These are phyloP conservation scores for Tricholoma saponaceum DNA, from an alignment of 768 basidiomycete genomes.

Conservation along the genomic window DNA sequence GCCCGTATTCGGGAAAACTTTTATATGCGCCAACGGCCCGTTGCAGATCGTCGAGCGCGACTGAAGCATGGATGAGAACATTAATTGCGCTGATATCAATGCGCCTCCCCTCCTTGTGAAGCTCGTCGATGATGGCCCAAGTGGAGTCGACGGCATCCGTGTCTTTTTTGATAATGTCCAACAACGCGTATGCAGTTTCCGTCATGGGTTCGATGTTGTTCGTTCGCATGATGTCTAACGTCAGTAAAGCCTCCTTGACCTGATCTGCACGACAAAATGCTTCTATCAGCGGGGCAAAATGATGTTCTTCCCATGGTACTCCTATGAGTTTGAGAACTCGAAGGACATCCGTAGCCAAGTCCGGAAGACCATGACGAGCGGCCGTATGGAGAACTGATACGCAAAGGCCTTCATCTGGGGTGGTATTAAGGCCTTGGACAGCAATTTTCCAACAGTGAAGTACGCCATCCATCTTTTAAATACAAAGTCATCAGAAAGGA, in stretches of 20 bases:
- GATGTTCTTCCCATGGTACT: constrained; percentile 58
- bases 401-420: constrained; percentile 74
- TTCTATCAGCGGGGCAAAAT: constrained; percentile 75
- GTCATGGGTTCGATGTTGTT: constrained; percentile 44
- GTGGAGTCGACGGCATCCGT: constrained; percentile 56
- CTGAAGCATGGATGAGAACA: constrained; percentile 60
- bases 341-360: constrained; percentile 64
- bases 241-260: constrained; percentile 58
- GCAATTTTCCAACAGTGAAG: constrained; percentile 56
- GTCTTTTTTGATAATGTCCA: constrained; percentile 37
- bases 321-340: constrained; percentile 47
- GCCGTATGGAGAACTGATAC: constrained; percentile 68
- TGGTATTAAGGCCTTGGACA: constrained; percentile 45
- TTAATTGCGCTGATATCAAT: constrained; percentile 63
- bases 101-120: constrained; percentile 46
- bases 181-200: constrained; percentile 50
- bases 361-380: constrained; percentile 66
- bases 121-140: constrained; percentile 60
- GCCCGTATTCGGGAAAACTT: constrained; percentile 48
- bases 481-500: constrained; percentile 5
- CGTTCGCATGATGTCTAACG: constrained; percentile 56
- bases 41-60: constrained; percentile 60
- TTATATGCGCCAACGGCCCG: constrained; percentile 79
- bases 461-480: constrained; percentile 61
- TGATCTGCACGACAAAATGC: constrained; percentile 57